Conservation (phyloP, 495 filamentous ascomycete species). For the Penicillium lividum region DNA sequence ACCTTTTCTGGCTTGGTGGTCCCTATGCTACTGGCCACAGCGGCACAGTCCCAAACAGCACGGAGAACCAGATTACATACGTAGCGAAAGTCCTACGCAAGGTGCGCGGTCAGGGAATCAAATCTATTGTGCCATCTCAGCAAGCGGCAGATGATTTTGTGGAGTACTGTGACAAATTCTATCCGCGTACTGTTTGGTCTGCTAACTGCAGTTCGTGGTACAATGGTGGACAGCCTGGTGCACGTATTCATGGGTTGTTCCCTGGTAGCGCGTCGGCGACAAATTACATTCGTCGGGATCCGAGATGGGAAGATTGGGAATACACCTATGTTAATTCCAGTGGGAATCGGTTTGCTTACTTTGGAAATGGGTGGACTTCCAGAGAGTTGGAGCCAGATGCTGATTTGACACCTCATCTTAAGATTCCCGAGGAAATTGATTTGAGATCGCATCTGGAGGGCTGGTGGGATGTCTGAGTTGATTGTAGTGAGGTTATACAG, state of each 20-base stretch:
- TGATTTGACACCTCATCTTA: constrained; percentile 54
- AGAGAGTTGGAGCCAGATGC: constrained; percentile 38
- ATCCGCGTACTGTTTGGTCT: constrained; percentile 59
- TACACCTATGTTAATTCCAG: constrained; percentile 53
- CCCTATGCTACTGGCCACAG: constrained; percentile 51
- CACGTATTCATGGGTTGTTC: constrained; percentile 62
- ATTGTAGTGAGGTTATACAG: too few relatives aligned
- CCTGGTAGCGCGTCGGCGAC: constrained; percentile 63
- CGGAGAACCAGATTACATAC: constrained; percentile 61
- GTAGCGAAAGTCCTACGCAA: constrained; percentile 67
- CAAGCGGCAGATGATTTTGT: constrained; percentile 63
- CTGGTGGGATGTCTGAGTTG: constrained; percentile 51
- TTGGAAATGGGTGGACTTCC: constrained; percentile 58
- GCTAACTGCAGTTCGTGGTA: constrained; percentile 69
- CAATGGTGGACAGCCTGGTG: constrained; percentile 60
- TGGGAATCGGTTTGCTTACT: constrained; percentile 58
- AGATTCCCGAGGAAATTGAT: constrained; percentile 44
- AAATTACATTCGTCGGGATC: constrained; percentile 57
- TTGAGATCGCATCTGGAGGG: constrained; percentile 50
- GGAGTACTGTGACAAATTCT: constrained; percentile 62
- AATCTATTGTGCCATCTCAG: constrained; percentile 53
- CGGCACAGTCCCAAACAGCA: constrained; percentile 51
- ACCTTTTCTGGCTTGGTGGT: constrained; percentile 56
- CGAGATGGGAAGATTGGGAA: constrained; percentile 74
- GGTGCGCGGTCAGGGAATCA: constrained; percentile 61